These are phyloP conservation scores for Beta macrorhiza DNA, from an alignment of 179 eudicot genomes.

Conservation along the genomic window DNA sequence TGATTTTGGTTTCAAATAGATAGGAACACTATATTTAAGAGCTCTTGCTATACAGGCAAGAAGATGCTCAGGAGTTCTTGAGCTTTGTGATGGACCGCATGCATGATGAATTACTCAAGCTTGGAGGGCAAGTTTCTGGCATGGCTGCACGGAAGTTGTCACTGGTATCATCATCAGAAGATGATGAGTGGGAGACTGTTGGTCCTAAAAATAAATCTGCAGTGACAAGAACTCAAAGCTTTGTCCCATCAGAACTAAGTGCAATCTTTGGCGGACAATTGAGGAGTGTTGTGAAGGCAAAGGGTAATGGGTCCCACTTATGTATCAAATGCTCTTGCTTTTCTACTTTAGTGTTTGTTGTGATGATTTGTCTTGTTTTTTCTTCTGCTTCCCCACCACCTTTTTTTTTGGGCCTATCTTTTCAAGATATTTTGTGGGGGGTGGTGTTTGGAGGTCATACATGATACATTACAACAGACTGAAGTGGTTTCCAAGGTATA, in stretches of 20 bases:
- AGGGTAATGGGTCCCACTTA: slow-evolving; percentile 37
- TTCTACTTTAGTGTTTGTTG: not conserved
- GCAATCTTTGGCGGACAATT: slow-evolving; percentile 82
- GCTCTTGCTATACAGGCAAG: slow-evolving; percentile 58
- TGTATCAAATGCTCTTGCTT: not conserved
- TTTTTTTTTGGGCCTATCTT: not conserved
- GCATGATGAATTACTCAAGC: slow-evolving; percentile 89
- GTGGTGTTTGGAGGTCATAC: not conserved
- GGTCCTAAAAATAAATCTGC: slow-evolving; percentile 96
- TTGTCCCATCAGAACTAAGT: slow-evolving; percentile 77
- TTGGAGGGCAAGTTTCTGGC: slow-evolving; percentile 56
- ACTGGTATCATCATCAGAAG: slow-evolving; percentile 68
- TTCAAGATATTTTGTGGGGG: not conserved
- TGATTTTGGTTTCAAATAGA: not conserved
- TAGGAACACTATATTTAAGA: not conserved
- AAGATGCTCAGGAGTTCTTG: slow-evolving; percentile 93
- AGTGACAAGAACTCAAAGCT: slow-evolving; percentile 90
- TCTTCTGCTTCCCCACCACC: not conserved
- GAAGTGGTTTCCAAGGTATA: not conserved
- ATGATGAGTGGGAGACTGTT: slow-evolving; percentile 97
- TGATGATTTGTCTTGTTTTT: not conserved
- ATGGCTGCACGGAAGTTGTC: slow-evolving; percentile 45
- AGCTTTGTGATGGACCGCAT: slow-evolving; percentile 84
- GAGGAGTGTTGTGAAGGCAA: slow-evolving; percentile 83
- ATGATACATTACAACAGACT: not conserved